Base-by-base conservation (phyloP, 331 rosid species). In the Telfairia occidentalis region DNA sequence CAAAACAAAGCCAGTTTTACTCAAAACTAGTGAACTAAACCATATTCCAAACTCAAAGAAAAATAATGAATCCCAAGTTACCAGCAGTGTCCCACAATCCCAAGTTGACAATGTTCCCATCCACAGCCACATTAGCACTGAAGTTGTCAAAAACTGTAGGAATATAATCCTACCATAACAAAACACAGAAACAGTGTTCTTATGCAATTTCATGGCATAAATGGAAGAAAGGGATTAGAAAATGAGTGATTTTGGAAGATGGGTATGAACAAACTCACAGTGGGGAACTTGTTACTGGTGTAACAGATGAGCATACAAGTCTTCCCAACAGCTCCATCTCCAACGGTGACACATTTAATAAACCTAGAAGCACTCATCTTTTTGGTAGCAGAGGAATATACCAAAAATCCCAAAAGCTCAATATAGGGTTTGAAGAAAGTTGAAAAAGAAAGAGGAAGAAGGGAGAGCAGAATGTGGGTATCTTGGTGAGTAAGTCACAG, bases 51-150 rank as follows among this genome's bases (percentile, higher is more conserved):
- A 16, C 55, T 70, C 40, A 70, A 12, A 42, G n/a, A 42, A 3
- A 13, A n/a, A 59, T 9, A 67, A 67, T 23, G 4, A 28, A 28
- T 30, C n/a, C 42, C 28, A 29, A 77, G 40, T 84, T 69, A 95
- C 98, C 98, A 83, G 98, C 98, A 50, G 98, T 95, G 78, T 95
- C 98, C 98, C 98, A 95, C 9, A 95, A 83, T 66, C 97, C 98
- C 86, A 95, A 81, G 85, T 88, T 95, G 50, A 95, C 97, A 75
- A 91, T 84, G 75, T 63, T 88, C 71, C 98, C 97, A 90, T 95
- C 98, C 86, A 87, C 96, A 71, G 96, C 83, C 37, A 95, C 97
- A 85, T 95, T 95, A 54, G 98, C 96, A 82, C 98, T 95, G 77
- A 95, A 95, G 71, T 95, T 95, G 84, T 95, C 98, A 81, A 95